phyloP scores from a whole-genome alignment of 352 stramenopile genomes.

The Phytophthora melonis region DNA sequence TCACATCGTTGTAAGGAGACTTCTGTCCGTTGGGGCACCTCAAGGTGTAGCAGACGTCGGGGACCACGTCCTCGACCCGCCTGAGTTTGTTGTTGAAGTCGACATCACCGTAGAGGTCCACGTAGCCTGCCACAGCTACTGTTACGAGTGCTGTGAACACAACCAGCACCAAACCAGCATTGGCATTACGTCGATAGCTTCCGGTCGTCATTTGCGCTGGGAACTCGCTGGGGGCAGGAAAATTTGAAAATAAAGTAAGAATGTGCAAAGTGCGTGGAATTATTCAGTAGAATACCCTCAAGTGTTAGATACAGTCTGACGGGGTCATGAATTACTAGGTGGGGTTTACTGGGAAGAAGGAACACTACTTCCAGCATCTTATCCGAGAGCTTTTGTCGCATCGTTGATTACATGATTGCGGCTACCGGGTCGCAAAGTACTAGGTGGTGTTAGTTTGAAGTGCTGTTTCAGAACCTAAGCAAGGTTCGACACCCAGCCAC shows the following conservation, averaged over 20 bases:
- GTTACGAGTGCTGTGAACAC: neutral
- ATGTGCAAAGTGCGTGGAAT: neutral
- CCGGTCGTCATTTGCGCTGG: neutral
- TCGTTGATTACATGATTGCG: too few species aligned
- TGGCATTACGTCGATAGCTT: neutral
- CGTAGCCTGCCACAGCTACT: slow-evolving; percentile 4
- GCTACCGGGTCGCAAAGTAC: too few species aligned
- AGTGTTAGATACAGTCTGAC: too few species aligned
- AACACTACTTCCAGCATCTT: too few species aligned
- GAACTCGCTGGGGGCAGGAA: neutral
- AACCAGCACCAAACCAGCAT: neutral
- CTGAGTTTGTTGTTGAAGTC: slow-evolving; percentile 26
- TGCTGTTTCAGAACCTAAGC: too few species aligned
- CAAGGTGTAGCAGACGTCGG: slow-evolving; percentile 27
- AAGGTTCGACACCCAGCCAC: too few species aligned
- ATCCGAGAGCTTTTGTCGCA: too few species aligned
- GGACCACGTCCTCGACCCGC: neutral
- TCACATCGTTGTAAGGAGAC: slow-evolving; percentile 9
- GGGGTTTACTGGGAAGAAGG: too few species aligned
- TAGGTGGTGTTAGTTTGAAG: too few species aligned
- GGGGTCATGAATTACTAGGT: too few species aligned
- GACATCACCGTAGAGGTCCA: slow-evolving; percentile 22
- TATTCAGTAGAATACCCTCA: neutral
- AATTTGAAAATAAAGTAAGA: neutral
- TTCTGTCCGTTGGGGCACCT: neutral